phyloP scores from a whole-genome alignment of 148 eudicot genomes.

The Vaccinium corymbosum region DNA sequence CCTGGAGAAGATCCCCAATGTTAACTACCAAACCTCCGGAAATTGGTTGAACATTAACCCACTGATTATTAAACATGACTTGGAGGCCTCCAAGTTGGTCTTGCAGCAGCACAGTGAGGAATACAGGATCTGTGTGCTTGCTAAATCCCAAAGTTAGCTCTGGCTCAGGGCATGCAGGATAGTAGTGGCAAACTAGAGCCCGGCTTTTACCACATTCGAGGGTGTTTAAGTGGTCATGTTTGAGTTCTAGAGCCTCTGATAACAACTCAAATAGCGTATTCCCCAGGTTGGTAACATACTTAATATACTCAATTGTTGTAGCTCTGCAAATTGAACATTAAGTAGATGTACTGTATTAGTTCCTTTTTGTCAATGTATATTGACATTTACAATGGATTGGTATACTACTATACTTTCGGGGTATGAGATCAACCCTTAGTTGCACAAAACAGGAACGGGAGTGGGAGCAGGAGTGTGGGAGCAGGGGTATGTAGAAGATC shows the following conservation, averaged over 20 bases:
- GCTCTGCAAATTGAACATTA: background rate
- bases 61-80: slow-evolving; percentile 5
- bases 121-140: slow-evolving; percentile 12
- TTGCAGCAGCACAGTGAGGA: slow-evolving; percentile 12
- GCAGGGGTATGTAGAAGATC: no score
- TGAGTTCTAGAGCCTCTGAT: slow-evolving; percentile 7
- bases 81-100: slow-evolving; percentile 18
- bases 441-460: no score
- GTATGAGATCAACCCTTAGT: background rate
- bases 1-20: slow-evolving; percentile 17
- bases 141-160: slow-evolving; percentile 7
- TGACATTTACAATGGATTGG: background rate
- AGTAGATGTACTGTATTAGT: background rate
- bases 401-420: background rate
- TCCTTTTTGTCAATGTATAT: background rate
- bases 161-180: slow-evolving; percentile 19
- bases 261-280: slow-evolving; percentile 8
- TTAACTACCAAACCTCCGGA: slow-evolving; percentile 9
- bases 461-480: no score
- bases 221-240: background rate
- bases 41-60: slow-evolving; percentile 13
- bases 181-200: background rate
- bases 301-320: background rate
- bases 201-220: slow-evolving; percentile 2
- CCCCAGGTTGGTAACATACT: background rate